Evolutionary conservation across 441 rosid genomes (phyloP).

Genomic region (Adansonia gregorii): DNA sequence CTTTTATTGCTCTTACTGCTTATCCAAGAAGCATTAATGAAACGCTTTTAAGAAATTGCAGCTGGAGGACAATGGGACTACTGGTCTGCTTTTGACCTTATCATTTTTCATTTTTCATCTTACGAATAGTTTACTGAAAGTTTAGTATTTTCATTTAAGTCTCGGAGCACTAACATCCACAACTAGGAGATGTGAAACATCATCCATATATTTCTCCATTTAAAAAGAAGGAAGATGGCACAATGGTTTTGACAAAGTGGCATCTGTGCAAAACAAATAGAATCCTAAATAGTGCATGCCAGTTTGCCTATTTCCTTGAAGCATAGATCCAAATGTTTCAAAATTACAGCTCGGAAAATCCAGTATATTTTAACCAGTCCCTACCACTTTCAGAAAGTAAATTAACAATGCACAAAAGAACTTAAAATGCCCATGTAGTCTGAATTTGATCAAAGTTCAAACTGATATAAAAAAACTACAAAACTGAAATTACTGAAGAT

Average conservation of each 20-base stretch:
- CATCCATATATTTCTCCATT: slow-evolving; percentile 14
- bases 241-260: slow-evolving; percentile 12
- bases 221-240: background rate
- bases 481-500: slow-evolving; percentile 20
- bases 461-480: background rate
- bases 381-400: slow-evolving; percentile 6
- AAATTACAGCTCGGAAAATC: background rate
- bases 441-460: slow-evolving; percentile 18
- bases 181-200: slow-evolving; percentile 12
- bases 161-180: background rate
- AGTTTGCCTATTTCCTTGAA: slow-evolving; percentile 12
- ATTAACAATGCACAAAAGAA: background rate
- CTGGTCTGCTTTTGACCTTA: background rate
- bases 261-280: background rate
- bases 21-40: slow-evolving; percentile 18
- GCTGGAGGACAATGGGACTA: slow-evolving; percentile 13
- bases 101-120: slow-evolving; percentile 6
- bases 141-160: slow-evolving; percentile 13
- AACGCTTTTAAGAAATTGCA: slow-evolving; percentile 13
- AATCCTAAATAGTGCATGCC: slow-evolving; percentile 5
- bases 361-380: slow-evolving; percentile 9
- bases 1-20: background rate
- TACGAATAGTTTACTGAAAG: slow-evolving; percentile 11
- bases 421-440: slow-evolving; percentile 17
- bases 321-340: slow-evolving; percentile 2